A percentile compares a stretch with the other conserved stretches of the same genome.
Evolutionary conservation across 768 basidiomycete species (phyloP).

Genomic region (Psilocybe sp.): DNA sequence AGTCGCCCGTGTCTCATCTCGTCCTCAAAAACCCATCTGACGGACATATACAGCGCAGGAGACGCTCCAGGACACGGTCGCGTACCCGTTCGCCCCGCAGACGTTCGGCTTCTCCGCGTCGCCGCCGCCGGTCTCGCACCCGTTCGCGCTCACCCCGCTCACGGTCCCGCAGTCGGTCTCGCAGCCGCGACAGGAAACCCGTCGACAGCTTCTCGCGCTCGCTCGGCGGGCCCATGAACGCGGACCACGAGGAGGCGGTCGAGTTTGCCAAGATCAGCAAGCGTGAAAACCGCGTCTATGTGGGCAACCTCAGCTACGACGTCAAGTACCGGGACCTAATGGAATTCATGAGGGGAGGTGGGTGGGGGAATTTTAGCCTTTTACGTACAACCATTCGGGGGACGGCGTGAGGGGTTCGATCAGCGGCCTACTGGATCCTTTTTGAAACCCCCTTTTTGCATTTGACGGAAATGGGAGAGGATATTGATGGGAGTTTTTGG

Average conservation of each 20-base stretch:
- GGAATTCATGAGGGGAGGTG: slow-evolving; percentile 99
- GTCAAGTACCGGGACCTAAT: slow-evolving; percentile 98
- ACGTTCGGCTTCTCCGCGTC: slow-evolving; percentile 65
- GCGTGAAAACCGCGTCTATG: slow-evolving; percentile 97
- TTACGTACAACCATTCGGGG: slow-evolving; percentile 23
- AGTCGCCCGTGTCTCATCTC: slow-evolving; percentile 18
- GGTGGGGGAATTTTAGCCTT: slow-evolving; percentile 67
- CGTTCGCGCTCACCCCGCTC: slow-evolving; percentile 47
- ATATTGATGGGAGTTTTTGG: slow-evolving; percentile 94
- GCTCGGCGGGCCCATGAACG: slow-evolving; percentile 87
- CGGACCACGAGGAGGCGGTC: slow-evolving; percentile 88
- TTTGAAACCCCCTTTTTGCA: slow-evolving; percentile 35
- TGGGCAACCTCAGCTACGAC: slow-evolving; percentile 98
- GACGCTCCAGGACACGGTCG: slow-evolving; percentile 65
- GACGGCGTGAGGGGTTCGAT: slow-evolving; percentile 20
- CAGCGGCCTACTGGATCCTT: slow-evolving; percentile 19
- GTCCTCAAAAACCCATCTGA: slow-evolving; percentile 2
- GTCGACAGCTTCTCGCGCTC: slow-evolving; percentile 73
- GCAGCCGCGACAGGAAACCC: slow-evolving; percentile 61
- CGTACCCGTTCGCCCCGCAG: slow-evolving; percentile 65
- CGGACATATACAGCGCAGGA: slow-evolving; percentile 46
- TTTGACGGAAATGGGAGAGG: slow-evolving; percentile 63
- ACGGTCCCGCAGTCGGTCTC: slow-evolving; percentile 61
- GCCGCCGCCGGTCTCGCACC: slow-evolving; percentile 50
- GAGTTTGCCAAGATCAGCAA: slow-evolving; percentile 96